Conservation (phyloP, 768 basidiomycete species). For the Rhizopogon sp. region DNA sequence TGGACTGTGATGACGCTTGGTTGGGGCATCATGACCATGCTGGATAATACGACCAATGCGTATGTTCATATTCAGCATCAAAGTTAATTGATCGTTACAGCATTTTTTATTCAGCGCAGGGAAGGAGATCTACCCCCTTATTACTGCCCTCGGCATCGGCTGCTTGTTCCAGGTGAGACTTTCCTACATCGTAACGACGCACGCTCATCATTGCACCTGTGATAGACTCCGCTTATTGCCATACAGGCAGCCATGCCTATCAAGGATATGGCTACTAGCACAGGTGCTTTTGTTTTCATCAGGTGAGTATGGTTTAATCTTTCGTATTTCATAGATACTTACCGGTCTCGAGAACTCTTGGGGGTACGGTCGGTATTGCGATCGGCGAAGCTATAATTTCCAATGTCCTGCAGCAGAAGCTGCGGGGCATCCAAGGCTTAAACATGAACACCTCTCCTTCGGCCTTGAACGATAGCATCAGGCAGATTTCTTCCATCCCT, state of each 20-base stretch:
- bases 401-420: slow-evolving; percentile 33
- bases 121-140: slow-evolving; percentile 28
- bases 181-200: neutral
- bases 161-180: slow-evolving; percentile 27
- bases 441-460: slow-evolving; percentile 37
- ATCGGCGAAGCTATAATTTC: slow-evolving; percentile 69
- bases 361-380: slow-evolving; percentile 72
- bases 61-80: slow-evolving; percentile 9
- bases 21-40: slow-evolving; percentile 31
- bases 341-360: slow-evolving; percentile 47
- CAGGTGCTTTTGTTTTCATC: slow-evolving; percentile 31
- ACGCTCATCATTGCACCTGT: neutral
- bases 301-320: slow-evolving; percentile 12
- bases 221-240: slow-evolving; percentile 26
- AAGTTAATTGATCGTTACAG: neutral
- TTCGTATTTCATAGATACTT: neutral
- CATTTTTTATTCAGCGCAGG: slow-evolving; percentile 15
- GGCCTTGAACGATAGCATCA: slow-evolving; percentile 43
- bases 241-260: slow-evolving; percentile 44
- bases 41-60: slow-evolving; percentile 27
- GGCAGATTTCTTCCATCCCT: slow-evolving; percentile 31
- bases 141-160: slow-evolving; percentile 29
- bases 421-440: slow-evolving; percentile 13
- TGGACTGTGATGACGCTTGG: slow-evolving; percentile 28
- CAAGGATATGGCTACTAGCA: slow-evolving; percentile 38